Percentiles rank a stretch among this genome's conserved stretches.
Evolutionary conservation across 1,139 yeast species (phyloP).

Genomic region (Lodderomyces pseudojiufengensis): DNA sequence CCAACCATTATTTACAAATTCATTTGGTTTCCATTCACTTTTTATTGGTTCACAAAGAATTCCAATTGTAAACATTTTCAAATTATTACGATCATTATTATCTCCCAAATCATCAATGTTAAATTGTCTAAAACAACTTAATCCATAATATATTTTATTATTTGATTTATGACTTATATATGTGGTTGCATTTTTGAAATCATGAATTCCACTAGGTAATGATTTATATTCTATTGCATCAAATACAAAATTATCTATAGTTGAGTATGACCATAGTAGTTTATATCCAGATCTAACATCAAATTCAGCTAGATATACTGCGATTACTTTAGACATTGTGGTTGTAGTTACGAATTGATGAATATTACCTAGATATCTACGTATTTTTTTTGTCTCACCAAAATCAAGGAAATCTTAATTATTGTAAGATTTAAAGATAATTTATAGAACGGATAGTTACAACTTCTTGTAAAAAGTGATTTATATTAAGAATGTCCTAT

Average conservation of each 20-base stretch:
- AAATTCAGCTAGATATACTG: slow-evolving; percentile 59
- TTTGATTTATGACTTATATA: slow-evolving; percentile 29
- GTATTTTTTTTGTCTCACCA: not conserved
- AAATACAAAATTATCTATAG: slow-evolving; percentile 20
- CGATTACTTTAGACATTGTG: slow-evolving; percentile 34
- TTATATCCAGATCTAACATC: slow-evolving; percentile 63
- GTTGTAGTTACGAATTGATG: slow-evolving; percentile 8
- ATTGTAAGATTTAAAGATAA: too few species aligned
- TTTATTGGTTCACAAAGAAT: slow-evolving; percentile 47
- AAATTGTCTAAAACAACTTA: slow-evolving; percentile 32
- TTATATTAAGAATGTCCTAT: too few species aligned
- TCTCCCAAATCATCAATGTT: slow-evolving; percentile 16
- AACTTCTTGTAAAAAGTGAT: too few species aligned
- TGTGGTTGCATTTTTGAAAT: slow-evolving; percentile 46
- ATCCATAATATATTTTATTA: slow-evolving; percentile 34
- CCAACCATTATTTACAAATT: slow-evolving; percentile 51
- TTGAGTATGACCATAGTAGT: slow-evolving; percentile 44
- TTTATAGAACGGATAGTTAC: too few species aligned
- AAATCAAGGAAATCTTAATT: too few species aligned
- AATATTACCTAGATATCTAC: too few species aligned
- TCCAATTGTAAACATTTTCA: slow-evolving; percentile 65
- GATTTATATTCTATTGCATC: slow-evolving; percentile 64
- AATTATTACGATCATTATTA: slow-evolving; percentile 40
- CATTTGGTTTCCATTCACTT: slow-evolving; percentile 49
- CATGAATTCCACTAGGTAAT: slow-evolving; percentile 84